phyloP scores from a whole-genome alignment of 257 asterid genomes.

The Coffea eugenioides region DNA sequence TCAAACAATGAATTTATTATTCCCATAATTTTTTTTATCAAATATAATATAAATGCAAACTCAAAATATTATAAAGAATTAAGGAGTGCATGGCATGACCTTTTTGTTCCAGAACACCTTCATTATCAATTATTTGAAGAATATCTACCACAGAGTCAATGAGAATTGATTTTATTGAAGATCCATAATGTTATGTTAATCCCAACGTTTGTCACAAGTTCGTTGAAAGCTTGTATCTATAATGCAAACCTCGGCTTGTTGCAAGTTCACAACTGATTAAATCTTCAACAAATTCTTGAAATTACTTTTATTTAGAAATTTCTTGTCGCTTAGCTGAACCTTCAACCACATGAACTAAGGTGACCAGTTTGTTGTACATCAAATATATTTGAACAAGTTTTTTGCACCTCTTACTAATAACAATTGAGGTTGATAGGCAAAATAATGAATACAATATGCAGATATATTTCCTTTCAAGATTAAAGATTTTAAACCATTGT shows the following conservation, averaged over 20 bases:
- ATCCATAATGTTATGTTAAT: neutral
- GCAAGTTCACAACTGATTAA: neutral
- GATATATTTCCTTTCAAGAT: too few species aligned
- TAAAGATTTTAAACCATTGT: too few species aligned
- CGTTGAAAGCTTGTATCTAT: neutral
- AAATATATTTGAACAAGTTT: too few species aligned
- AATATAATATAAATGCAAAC: neutral
- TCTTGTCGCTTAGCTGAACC: neutral
- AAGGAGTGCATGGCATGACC: neutral
- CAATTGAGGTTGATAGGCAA: too few species aligned
- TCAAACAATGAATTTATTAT: neutral
- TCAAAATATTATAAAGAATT: neutral
- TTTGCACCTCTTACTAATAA: too few species aligned
- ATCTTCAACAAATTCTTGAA: neutral
- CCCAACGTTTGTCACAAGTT: conserved; percentile 1
- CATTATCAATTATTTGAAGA: neutral
- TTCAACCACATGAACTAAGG: neutral
- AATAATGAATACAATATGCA: too few species aligned
- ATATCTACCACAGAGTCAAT: neutral
- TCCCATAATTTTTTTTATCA: neutral
- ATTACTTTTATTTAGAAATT: neutral
- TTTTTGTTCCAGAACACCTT: neutral
- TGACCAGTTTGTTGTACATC: neutral
- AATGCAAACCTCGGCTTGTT: neutral
- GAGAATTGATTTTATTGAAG: neutral